Evolutionary conservation across 768 basidiomycete genomes (phyloP).

Genomic region (Suillus occidentalis): DNA sequence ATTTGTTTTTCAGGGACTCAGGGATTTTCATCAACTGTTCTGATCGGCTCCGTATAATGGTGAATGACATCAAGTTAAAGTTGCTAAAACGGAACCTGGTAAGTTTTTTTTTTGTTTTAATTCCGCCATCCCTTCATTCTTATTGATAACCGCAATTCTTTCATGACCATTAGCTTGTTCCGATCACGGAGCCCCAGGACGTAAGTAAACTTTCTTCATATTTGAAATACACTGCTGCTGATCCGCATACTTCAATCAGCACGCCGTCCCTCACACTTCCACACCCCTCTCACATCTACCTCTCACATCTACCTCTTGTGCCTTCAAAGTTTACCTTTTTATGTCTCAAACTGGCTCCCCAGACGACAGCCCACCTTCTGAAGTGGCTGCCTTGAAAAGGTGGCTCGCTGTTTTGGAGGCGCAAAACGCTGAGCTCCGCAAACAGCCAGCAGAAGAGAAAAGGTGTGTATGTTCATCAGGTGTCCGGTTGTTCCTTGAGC

Average conservation of each 20-base stretch:
- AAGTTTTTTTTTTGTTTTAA: neutral
- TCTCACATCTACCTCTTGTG: neutral
- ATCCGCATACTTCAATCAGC: neutral
- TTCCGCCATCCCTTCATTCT: neutral
- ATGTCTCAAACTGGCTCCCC: too few species aligned
- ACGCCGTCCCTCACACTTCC: neutral
- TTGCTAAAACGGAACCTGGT: neutral
- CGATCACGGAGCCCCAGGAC: neutral
- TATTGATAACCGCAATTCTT: neutral
- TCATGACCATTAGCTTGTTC: neutral
- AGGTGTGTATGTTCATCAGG: neutral
- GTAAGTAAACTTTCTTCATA: neutral
- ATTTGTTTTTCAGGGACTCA: neutral
- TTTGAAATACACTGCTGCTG: neutral
- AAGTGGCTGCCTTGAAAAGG: slow-evolving; percentile 6
- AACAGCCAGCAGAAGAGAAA: neutral
- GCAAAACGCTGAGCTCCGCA: slow-evolving; percentile 6
- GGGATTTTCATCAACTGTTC: neutral
- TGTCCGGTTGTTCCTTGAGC: neutral
- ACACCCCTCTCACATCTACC: neutral
- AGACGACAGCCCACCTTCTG: neutral
- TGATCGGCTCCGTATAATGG: neutral
- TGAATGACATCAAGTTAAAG: neutral
- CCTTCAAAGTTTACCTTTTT: too few species aligned
- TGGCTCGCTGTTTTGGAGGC: slow-evolving; percentile 9